These are phyloP conservation scores for Papiliotrema fonsecae DNA, from an alignment of 1,284 basidiomycete species.

Conservation along the genomic window DNA sequence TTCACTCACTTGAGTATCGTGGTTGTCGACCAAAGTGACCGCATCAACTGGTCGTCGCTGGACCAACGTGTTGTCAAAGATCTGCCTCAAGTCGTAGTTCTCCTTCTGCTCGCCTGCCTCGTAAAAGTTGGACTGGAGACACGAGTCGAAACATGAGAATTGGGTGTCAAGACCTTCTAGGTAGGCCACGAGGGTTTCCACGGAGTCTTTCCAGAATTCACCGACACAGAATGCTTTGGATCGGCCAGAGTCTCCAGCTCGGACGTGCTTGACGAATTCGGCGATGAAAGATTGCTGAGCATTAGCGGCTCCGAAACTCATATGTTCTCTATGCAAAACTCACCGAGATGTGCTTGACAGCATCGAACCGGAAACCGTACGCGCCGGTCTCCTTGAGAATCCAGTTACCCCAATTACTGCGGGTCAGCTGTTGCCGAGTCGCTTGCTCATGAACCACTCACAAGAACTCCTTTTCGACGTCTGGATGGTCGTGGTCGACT, in stretches of 20 bases:
- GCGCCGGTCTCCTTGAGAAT: conserved; percentile 68
- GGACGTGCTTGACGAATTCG: conserved; percentile 55
- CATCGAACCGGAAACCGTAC: conserved; percentile 78
- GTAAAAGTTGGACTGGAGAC: conserved; percentile 48
- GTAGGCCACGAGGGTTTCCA: conserved; percentile 37
- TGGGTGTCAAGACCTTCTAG: conserved; percentile 50
- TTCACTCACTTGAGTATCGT: conserved; percentile 57
- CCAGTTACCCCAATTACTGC: conserved; percentile 56
- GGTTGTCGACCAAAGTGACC: conserved; percentile 56
- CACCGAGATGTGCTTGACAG: conserved; percentile 61
- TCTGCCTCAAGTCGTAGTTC: conserved; percentile 53
- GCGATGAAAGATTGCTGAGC: conserved; percentile 49
- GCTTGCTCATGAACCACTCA: conserved; percentile 9
- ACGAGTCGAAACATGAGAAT: conserved; percentile 57
- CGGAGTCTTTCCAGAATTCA: conserved; percentile 53
- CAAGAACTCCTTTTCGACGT: conserved; percentile 53
- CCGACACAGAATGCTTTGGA: conserved; percentile 53
- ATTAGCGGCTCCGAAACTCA: not conserved
- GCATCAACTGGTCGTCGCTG: conserved; percentile 56
- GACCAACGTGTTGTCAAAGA: conserved; percentile 57
- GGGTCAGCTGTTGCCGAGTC: conserved; percentile 12
- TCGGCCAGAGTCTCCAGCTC: conserved; percentile 48
- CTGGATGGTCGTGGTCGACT: conserved; percentile 80
- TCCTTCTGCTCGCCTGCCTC: conserved; percentile 52
- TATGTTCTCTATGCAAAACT: conserved; percentile 1